Evolutionary conservation across 2,329 filamentous ascomycete genomes (phyloP).

Genomic region (Epichloe typhina): DNA sequence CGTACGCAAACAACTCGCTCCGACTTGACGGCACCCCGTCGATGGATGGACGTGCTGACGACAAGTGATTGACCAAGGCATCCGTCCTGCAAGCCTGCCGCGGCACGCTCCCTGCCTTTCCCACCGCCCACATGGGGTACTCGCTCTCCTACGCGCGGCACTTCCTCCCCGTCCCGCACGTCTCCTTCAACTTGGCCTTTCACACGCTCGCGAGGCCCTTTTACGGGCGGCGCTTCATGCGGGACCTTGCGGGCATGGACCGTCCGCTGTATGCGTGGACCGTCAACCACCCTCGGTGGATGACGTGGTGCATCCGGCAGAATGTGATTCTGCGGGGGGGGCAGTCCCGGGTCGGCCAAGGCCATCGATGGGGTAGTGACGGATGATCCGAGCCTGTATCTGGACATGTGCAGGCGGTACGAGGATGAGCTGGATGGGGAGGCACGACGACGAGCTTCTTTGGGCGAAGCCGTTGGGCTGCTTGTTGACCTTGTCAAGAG

Average conservation of each 20-base stretch:
- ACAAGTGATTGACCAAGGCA: too few relatives aligned
- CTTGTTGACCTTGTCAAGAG: constrained; percentile 9
- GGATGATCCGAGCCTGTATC: constrained; percentile 60
- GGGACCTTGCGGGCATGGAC: constrained; percentile 33
- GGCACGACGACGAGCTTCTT: constrained; percentile 1
- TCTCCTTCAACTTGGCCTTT: constrained; percentile 70
- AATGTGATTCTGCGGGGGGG: constrained; percentile 7
- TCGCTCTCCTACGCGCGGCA: constrained; percentile 54
- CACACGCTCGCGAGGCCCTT: constrained; percentile 52
- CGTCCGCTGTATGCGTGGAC: constrained; percentile 71
- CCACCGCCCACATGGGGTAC: constrained; percentile 54
- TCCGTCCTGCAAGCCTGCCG: too few relatives aligned
- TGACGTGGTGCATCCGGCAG: constrained; percentile 61
- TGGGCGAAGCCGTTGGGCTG: constrained; percentile 7
- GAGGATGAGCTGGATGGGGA: constrained; percentile 14
- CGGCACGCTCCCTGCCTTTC: too few relatives aligned
- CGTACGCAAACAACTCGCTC: too few relatives aligned
- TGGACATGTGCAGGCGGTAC: constrained; percentile 40
- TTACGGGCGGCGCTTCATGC: constrained; percentile 51
- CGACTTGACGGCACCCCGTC: too few relatives aligned
- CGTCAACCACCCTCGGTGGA: constrained; percentile 63
- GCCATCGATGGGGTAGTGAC: constrained; percentile 71
- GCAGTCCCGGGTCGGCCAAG: not conserved
- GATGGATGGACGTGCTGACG: too few relatives aligned
- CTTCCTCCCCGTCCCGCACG: constrained; percentile 51